A percentile compares a stretch with the other conserved stretches of the same genome.
Conservation (phyloP, 257 asterid genomes). For the Solanum pennellii region DNA sequence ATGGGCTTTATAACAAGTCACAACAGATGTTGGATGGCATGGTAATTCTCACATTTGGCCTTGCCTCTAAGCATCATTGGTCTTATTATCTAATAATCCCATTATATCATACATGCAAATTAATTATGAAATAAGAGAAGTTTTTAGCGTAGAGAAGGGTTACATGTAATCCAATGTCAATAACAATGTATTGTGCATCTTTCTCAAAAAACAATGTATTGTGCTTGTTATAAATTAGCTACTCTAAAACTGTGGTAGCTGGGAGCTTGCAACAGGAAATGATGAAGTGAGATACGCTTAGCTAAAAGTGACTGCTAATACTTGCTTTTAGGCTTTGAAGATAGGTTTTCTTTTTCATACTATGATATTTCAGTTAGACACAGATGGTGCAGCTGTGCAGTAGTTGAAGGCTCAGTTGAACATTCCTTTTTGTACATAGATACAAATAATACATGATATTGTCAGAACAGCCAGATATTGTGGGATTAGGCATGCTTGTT, state of each 20-base stretch:
- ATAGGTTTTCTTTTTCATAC: neutral
- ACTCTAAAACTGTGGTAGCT: neutral
- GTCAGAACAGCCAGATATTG: neutral
- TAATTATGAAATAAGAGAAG: neutral
- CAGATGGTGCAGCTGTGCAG: neutral
- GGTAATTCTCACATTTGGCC: neutral
- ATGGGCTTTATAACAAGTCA: neutral
- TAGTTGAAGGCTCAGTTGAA: neutral
- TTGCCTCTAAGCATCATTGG: neutral
- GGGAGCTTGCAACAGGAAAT: neutral
- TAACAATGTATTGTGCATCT: neutral
- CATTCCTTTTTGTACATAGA: neutral
- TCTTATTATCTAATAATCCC: neutral
- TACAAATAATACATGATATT: neutral
- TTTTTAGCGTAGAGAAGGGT: neutral
- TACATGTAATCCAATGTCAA: neutral
- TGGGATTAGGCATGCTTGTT: neutral
- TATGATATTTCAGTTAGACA: neutral
- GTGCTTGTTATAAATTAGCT: neutral
- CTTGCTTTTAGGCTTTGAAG: neutral
- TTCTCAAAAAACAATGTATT: no score
- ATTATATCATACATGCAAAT: neutral
- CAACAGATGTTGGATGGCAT: neutral
- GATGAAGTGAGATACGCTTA: neutral
- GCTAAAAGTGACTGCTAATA: neutral